Evolutionary conservation across 176 grass and related monocot genomes (phyloP), one percentile per base, ranked within the genome.

Genomic region (Puccinellia tenuiflora): DNA sequence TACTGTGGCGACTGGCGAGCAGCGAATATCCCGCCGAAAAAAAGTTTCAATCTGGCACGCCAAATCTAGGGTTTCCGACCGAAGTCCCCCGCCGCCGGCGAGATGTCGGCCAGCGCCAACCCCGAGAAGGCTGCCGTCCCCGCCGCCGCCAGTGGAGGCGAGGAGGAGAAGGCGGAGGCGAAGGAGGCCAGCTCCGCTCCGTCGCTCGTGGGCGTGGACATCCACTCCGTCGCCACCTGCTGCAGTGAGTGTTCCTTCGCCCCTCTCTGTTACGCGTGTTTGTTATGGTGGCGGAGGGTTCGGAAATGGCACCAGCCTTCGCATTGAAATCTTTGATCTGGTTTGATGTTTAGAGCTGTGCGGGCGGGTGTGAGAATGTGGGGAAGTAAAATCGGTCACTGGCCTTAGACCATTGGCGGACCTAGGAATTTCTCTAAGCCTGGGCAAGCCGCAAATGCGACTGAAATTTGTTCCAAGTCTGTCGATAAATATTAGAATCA

Each of bases 171-270:
- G 85, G 45, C 45, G 13, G 86, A 15, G 45, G 45, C 45, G 45
- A 1, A 46, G 45, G 45, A 82, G 74, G 83, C 72, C 14, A 9
- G 52, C 55, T 76, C n/a, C n/a, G n/a, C n/a, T n/a, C n/a, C n/a
- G n/a, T n/a, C n/a, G n/a, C n/a, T n/a, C n/a, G n/a, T n/a, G n/a
- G n/a, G n/a, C n/a, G n/a, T n/a, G n/a, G 85, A 93, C 63, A 95
- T 93, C 77, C 73, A 89, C 34, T 92, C 93, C 76, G 96, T 96
- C 9, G 96, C 91, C 29, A 92, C 93, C 53, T 91, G 91, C 18
- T 93, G 93, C 86, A 80, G 96, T 90, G 73, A 93, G 89, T 4
- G 21, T 1, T 33, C 80, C 20, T 17, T 71, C 64, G 10, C 34
- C 53, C 5, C 4, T 17, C 43, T 11, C 14, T 48, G 46, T 5